These are phyloP conservation scores for Acacia confusa DNA, from an alignment of 306 rosid genomes.

Conservation along the genomic window DNA sequence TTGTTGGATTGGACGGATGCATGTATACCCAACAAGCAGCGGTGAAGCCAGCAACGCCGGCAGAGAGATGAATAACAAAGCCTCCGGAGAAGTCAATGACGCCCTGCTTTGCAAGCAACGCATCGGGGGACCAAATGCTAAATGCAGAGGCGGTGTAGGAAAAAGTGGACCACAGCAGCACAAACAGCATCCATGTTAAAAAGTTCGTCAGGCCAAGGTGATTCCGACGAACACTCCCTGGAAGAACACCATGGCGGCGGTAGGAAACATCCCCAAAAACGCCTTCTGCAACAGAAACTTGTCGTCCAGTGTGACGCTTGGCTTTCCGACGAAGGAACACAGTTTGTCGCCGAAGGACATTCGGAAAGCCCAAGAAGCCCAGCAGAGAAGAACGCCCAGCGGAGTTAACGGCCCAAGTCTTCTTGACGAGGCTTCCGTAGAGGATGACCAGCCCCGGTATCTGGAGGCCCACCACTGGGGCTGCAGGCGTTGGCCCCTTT, in stretches of 20 bases:
- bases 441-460: slow-evolving; percentile 53
- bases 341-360: slow-evolving; percentile 50
- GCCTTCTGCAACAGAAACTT: slow-evolving; percentile 43
- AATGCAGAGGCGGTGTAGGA: slow-evolving; percentile 47
- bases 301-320: slow-evolving; percentile 42
- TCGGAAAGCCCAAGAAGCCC: slow-evolving; percentile 50
- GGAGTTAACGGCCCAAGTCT: slow-evolving; percentile 55
- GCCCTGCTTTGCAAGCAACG: slow-evolving; percentile 50
- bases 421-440: slow-evolving; percentile 45
- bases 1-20: background rate
- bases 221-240: slow-evolving; percentile 53
- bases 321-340: slow-evolving; percentile 44
- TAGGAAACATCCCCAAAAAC: slow-evolving; percentile 45
- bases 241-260: slow-evolving; percentile 49
- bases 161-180: slow-evolving; percentile 52
- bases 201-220: slow-evolving; percentile 57
- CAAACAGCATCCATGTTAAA: slow-evolving; percentile 57
- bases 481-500: slow-evolving; percentile 58
- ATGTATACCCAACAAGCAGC: slow-evolving; percentile 48
- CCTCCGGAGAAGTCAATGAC: slow-evolving; percentile 58
- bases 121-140: slow-evolving; percentile 54
- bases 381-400: slow-evolving; percentile 44
- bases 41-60: slow-evolving; percentile 55
- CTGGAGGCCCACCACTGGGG: slow-evolving; percentile 52
- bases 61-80: slow-evolving; percentile 48